Conservation (phyloP, 2,329 filamentous ascomycete genomes). For the Chalara sp. region DNA sequence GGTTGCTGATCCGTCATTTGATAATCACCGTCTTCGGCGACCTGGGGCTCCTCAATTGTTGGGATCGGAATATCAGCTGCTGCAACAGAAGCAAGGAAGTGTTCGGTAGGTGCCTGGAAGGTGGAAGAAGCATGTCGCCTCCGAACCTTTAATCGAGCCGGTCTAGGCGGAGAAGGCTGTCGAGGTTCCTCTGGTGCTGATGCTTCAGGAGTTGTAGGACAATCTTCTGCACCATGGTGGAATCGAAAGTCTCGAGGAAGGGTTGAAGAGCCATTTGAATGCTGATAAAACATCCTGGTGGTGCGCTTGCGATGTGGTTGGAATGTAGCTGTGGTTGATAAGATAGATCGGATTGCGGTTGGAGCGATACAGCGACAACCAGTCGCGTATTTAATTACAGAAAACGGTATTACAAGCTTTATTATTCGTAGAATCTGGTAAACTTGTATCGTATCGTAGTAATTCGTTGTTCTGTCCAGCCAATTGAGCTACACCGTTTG, state of each 20-base stretch:
- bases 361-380: not conserved
- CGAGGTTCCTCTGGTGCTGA: slow-evolving; percentile 10
- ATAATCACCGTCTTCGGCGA: slow-evolving; percentile 14
- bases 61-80: slow-evolving; percentile 58
- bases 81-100: slow-evolving; percentile 61
- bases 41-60: slow-evolving; percentile 51
- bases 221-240: slow-evolving; percentile 16
- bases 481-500: not conserved
- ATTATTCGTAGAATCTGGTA: not conserved
- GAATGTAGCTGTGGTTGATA: slow-evolving; percentile 10
- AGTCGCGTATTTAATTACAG: not conserved
- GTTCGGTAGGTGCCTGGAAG: slow-evolving; percentile 50
- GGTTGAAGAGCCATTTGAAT: slow-evolving; percentile 22
- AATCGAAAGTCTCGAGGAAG: slow-evolving; percentile 26
- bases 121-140: slow-evolving; percentile 21
- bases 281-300: slow-evolving; percentile 19
- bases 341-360: not conserved
- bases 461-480: not conserved
- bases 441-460: not conserved
- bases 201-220: slow-evolving; percentile 24
- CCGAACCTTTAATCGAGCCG: slow-evolving; percentile 22
- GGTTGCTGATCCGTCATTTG: slow-evolving; percentile 20
- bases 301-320: slow-evolving; percentile 7
- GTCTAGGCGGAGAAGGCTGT: slow-evolving; percentile 24
- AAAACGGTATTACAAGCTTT: not conserved